Conservation (phyloP, 192 early-diverging fungal species). For the Podila horticola region DNA sequence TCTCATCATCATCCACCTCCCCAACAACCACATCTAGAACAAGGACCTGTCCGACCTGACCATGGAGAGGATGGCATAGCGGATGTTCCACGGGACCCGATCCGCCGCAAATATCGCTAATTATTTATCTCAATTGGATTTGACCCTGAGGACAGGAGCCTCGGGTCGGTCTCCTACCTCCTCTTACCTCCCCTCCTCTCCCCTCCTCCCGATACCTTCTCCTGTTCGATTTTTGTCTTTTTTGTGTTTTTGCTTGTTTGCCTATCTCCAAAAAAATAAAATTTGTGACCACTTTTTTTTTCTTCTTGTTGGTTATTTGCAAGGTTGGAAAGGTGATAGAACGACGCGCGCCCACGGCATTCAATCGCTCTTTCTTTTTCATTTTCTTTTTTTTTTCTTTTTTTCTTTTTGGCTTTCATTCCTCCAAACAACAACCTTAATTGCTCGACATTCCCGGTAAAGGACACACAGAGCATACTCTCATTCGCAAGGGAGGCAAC, state of each 20-base stretch:
- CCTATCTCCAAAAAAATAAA: too few species aligned
- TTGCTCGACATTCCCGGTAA: too few species aligned
- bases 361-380: too few species aligned
- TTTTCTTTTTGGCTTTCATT: too few species aligned
- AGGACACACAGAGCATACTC: too few species aligned
- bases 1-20: neutral
- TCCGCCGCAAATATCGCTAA: conserved; percentile 25
- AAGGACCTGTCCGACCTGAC: neutral
- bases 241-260: neutral
- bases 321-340: too few species aligned
- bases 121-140: neutral
- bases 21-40: neutral
- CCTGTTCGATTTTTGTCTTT: neutral
- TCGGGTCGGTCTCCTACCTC: neutral
- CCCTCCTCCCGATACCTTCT: neutral
- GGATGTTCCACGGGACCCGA: conserved; percentile 14
- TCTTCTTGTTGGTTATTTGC: neutral
- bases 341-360: too few species aligned
- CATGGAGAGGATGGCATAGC: neutral
- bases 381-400: too few species aligned
- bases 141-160: neutral
- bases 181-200: neutral
- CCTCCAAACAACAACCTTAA: too few species aligned
- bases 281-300: neutral
- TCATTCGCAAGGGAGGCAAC: too few species aligned